Percentiles rank a stretch among this genome's conserved stretches.
These are phyloP conservation scores for Boletus insuetus DNA, from an alignment of 768 basidiomycete species.

Conservation along the genomic window DNA sequence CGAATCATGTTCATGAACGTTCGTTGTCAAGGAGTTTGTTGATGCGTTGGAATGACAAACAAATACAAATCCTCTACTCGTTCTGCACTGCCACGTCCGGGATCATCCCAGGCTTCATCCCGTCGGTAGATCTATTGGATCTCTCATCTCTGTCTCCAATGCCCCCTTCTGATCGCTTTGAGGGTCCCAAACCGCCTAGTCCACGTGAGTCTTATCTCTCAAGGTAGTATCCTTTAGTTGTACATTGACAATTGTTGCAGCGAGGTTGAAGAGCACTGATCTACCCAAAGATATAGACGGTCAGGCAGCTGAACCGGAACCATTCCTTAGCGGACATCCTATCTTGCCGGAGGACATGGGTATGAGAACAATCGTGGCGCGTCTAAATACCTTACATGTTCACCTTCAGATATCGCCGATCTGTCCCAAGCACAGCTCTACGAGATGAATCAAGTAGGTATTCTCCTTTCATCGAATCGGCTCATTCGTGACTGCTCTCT, in stretches of 20 bases:
- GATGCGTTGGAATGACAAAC: no score
- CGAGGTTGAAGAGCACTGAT: conserved; percentile 26
- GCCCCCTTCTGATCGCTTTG: not conserved
- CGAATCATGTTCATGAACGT: no score
- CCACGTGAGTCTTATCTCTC: conserved; percentile 19
- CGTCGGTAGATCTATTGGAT: no score
- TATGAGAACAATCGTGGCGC: conserved; percentile 3
- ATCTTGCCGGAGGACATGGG: conserved; percentile 32
- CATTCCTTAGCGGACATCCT: conserved; percentile 28
- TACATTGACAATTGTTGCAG: conserved; percentile 3
- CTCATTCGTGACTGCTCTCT: not conserved
- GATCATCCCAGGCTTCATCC: no score
- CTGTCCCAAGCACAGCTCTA: conserved; percentile 35
- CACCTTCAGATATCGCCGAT: conserved; percentile 30
- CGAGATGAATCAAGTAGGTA: conserved; percentile 40
- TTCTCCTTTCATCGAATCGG: not conserved
- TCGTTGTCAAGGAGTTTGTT: no score
- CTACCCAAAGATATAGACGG: conserved; percentile 18
- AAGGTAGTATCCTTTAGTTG: not conserved
- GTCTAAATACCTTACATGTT: not conserved
- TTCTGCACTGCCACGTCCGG: no score
- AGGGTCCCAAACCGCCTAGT: conserved; percentile 18
- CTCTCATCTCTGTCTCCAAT: not conserved
- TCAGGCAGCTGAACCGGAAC: conserved; percentile 5
- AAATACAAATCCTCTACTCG: no score